Conservation (phyloP, 1,139 yeast genomes). For the Debaryomyces coudertii region DNA sequence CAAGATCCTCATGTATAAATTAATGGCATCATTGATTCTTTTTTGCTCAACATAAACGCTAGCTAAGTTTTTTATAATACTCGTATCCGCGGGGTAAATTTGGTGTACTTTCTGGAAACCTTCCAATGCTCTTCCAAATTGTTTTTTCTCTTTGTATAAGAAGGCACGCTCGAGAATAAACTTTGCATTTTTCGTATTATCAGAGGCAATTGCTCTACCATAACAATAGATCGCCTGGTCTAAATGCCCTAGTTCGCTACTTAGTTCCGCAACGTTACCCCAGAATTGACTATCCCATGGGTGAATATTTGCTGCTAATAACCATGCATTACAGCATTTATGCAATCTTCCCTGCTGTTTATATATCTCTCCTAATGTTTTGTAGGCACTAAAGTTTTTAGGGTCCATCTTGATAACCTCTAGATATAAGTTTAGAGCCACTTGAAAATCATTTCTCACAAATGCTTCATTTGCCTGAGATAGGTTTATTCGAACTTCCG, state of each 20-base stretch:
- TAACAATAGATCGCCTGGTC: slow-evolving; percentile 87
- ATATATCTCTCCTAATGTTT: slow-evolving; percentile 82
- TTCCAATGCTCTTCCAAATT: slow-evolving; percentile 72
- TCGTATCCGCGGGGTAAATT: slow-evolving; percentile 62
- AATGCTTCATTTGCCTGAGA: slow-evolving; percentile 82
- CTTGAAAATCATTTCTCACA: slow-evolving; percentile 64
- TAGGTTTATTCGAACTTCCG: slow-evolving; percentile 66
- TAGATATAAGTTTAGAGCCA: slow-evolving; percentile 65
- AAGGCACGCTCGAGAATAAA: slow-evolving; percentile 64
- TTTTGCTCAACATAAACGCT: slow-evolving; percentile 75
- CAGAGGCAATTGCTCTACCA: slow-evolving; percentile 67
- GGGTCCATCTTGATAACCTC: slow-evolving; percentile 82
- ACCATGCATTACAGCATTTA: slow-evolving; percentile 81
- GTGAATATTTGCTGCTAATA: slow-evolving; percentile 80
- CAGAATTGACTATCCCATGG: slow-evolving; percentile 81
- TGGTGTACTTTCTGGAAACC: slow-evolving; percentile 67
- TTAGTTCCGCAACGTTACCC: slow-evolving; percentile 79
- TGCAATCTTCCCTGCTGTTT: slow-evolving; percentile 65
- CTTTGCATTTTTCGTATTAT: slow-evolving; percentile 53
- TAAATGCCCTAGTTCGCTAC: slow-evolving; percentile 68
- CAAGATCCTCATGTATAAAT: slow-evolving; percentile 68
- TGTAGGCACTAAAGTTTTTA: slow-evolving; percentile 79
- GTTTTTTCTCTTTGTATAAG: slow-evolving; percentile 65
- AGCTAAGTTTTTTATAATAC: slow-evolving; percentile 73
- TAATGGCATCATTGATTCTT: slow-evolving; percentile 78